A percentile compares a stretch with the other conserved stretches of the same genome.
phyloP scores from a whole-genome alignment of 2,329 filamentous ascomycete species.

The Epichloe gansuensis region DNA sequence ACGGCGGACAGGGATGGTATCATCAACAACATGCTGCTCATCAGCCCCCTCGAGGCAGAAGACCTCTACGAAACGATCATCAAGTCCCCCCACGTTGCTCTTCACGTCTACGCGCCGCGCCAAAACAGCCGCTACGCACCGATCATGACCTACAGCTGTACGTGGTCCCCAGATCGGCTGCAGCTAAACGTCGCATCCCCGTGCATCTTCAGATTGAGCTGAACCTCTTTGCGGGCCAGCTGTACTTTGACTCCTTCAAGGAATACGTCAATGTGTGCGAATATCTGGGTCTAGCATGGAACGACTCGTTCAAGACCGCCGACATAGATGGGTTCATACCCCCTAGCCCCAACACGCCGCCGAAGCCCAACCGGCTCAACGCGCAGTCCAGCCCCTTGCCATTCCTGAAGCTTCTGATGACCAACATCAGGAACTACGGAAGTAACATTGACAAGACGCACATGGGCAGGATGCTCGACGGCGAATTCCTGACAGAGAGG shows the following conservation, averaged over 20 bases:
- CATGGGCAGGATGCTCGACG: slow-evolving; percentile 25
- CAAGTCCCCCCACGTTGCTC: too few relatives aligned
- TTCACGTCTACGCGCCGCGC: too few relatives aligned
- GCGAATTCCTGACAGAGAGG: slow-evolving; percentile 11
- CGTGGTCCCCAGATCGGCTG: too few relatives aligned
- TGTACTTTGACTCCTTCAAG: slow-evolving; percentile 42
- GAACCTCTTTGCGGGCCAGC: slow-evolving; percentile 55
- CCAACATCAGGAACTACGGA: slow-evolving; percentile 24
- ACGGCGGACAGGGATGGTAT: too few relatives aligned
- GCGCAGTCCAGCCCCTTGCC: slow-evolving; percentile 18
- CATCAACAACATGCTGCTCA: too few relatives aligned
- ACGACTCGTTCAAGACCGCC: too few relatives aligned
- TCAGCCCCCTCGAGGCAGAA: too few relatives aligned
- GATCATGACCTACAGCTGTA: too few relatives aligned
- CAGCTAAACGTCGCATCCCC: neutral
- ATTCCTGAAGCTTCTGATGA: slow-evolving; percentile 25
- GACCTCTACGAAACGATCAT: too few relatives aligned
- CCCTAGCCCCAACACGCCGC: neutral
- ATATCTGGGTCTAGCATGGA: slow-evolving; percentile 35
- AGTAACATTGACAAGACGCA: slow-evolving; percentile 28
- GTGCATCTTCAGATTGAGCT: slow-evolving; percentile 31
- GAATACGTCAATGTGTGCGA: slow-evolving; percentile 42
- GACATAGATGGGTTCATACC: neutral
- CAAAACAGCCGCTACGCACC: too few relatives aligned
- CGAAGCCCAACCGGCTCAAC: neutral